Base-by-base conservation (phyloP, 192 early-diverging fungal species). In the Coemansia sp. region DNA sequence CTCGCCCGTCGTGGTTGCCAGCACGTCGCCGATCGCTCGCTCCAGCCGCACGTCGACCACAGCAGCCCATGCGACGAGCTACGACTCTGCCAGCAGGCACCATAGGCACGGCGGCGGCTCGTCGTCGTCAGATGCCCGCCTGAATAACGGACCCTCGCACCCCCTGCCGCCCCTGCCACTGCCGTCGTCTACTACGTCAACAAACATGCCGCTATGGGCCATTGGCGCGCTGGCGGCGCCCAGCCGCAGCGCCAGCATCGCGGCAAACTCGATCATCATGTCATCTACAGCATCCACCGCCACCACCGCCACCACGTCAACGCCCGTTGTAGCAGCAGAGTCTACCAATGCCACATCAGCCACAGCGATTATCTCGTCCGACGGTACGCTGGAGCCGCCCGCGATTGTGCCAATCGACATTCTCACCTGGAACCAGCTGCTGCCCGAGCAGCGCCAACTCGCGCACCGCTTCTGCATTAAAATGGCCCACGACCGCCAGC, bases 341-440 rank as follows among this genome's bases (percentile, higher is more conserved):
- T 51, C 47, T 51, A 51, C 47, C 15, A 51, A 51, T 51, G 27
- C 47, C 8, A 4, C 22, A 1, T 39, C 7, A 6, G 29, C 43
- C 35, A 15, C 53, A 36, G 24, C 6, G 27, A 25, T 51, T 10
- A 51, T 51, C 5, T 8, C 24, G 10, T 51, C 47, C 11, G 60
- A 59, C 1, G 65, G 69, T 6, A 68, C 66, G 12, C 36, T 81
- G 6, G 78, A 81, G 63, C 78, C 78, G 9, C 78, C 78, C 0
- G 45, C 53, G 10, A 62, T 64, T 17, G 78, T 81, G 53, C 78
- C 78, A 4, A 81, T 81, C 15, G 78, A 81, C 53, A 74, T 75
- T 20, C 46, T 74, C n/a, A 72, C 73, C 19, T 81, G 78, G 78
- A 81, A 81, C 36, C 78, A 81, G 66, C 72, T 81, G 42, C 59